Evolutionary conservation across 306 rosid species (phyloP).

Genomic region (Cicer arietinum): DNA sequence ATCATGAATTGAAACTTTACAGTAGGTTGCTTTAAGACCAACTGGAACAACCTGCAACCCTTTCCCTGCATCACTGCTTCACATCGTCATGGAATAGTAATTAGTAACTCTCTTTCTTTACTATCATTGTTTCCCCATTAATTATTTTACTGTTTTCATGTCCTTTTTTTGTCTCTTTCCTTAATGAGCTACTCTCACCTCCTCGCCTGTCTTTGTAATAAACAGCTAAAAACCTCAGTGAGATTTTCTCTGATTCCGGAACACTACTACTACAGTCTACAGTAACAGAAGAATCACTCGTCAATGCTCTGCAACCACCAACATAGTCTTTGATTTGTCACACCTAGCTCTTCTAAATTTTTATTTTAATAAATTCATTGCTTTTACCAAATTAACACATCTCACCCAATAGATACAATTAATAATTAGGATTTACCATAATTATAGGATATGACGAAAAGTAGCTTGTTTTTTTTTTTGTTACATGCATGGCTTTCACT

Average conservation of each 20-base stretch:
- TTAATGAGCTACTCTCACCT: conserved; percentile 1
- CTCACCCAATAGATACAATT: too few relatives aligned
- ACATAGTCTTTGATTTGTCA: too few relatives aligned
- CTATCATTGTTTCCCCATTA: conserved; percentile 40
- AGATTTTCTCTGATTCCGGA: conserved; percentile 54
- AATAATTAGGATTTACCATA: neutral
- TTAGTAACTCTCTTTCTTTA: conserved; percentile 18
- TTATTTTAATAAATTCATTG: too few relatives aligned
- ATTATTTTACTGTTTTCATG: conserved; percentile 36
- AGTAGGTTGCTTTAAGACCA: conserved; percentile 23
- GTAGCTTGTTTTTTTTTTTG: neutral
- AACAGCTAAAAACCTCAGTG: conserved; percentile 49
- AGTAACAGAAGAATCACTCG: conserved; percentile 27
- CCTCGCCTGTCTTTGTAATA: neutral
- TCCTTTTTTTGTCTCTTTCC: conserved; percentile 44
- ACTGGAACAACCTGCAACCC: conserved; percentile 26
- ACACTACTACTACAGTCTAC: conserved; percentile 36
- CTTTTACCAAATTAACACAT: too few relatives aligned
- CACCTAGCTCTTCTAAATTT: too few relatives aligned
- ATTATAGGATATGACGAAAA: neutral
- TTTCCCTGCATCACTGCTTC: conserved; percentile 10
- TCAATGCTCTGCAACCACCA: conserved; percentile 2
- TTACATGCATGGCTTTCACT: neutral
- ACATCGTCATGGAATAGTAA: conserved; percentile 6
- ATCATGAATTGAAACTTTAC: conserved; percentile 1